These are phyloP conservation scores for Claviceps cyperi DNA, from an alignment of 2,329 filamentous ascomycete species.

Conservation along the genomic window DNA sequence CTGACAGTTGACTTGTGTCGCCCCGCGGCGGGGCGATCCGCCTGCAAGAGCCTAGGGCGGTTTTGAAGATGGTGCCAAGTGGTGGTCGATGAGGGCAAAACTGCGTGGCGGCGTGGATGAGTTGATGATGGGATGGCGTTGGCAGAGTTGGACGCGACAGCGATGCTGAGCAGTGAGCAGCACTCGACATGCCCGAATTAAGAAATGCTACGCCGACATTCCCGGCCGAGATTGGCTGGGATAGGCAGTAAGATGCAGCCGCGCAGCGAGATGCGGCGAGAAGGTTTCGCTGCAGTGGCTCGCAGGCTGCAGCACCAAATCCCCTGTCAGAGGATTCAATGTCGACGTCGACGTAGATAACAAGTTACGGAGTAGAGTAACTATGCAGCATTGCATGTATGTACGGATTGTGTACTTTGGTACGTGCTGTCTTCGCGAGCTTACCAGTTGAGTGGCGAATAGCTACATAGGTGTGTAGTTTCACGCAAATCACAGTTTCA, in stretches of 20 bases:
- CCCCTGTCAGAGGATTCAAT: no score
- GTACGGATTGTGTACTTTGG: no score
- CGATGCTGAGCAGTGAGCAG: conserved; percentile 11
- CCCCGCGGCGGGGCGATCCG: conserved; percentile 15
- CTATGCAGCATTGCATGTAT: no score
- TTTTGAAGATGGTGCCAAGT: conserved; percentile 5
- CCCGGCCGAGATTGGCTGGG: neutral
- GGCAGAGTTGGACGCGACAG: neutral
- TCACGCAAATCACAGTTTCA: no score
- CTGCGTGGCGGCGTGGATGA: neutral
- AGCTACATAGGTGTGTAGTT: no score
- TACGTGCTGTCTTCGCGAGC: no score
- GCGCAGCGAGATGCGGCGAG: neutral
- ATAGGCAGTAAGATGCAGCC: neutral
- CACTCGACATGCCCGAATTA: conserved; percentile 17
- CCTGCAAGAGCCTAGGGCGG: conserved; percentile 9
- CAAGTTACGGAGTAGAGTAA: no score
- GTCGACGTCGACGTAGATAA: no score
- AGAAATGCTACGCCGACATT: conserved; percentile 1
- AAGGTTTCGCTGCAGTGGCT: neutral
- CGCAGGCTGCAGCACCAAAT: neutral
- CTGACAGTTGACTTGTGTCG: conserved; percentile 6
- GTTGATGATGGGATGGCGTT: conserved; percentile 6
- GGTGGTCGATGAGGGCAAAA: conserved; percentile 2
- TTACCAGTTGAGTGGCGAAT: no score